Percentiles rank a stretch among this genome's conserved stretches.
These are phyloP conservation scores for Wickerhamia fluorescens DNA, from an alignment of 805 yeast genomes.

Conservation along the genomic window DNA sequence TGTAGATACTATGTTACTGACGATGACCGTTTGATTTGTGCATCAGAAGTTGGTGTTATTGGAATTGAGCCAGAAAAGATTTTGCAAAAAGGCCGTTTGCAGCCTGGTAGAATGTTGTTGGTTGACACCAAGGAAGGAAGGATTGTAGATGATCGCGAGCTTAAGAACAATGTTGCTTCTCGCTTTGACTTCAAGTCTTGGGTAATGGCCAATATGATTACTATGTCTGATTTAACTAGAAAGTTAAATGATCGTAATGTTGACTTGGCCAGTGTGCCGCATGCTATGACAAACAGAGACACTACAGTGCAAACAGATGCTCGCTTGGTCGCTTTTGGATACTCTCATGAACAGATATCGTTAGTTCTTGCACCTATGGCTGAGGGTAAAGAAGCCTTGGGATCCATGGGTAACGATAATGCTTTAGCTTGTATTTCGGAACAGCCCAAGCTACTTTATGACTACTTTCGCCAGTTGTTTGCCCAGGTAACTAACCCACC, in stretches of 20 bases:
- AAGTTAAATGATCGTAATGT: conserved; percentile 44
- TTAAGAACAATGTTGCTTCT: conserved; percentile 71
- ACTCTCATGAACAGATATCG: conserved; percentile 88
- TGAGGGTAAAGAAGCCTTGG: conserved; percentile 88
- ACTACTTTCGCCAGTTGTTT: conserved; percentile 90
- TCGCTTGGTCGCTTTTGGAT: conserved; percentile 78
- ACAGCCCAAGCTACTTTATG: conserved; percentile 85
- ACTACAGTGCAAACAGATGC: conserved; percentile 70
- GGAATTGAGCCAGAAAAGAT: conserved; percentile 78
- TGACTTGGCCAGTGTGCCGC: conserved; percentile 9
- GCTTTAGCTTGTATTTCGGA: conserved; percentile 92
- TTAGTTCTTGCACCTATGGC: conserved; percentile 92
- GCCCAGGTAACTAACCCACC: conserved; percentile 99
- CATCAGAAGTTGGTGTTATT: conserved; percentile 96
- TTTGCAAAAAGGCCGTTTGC: conserved; percentile 85
- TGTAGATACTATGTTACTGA: conserved; percentile 94
- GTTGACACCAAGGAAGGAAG: conserved; percentile 92
- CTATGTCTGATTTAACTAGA: conserved; percentile 64
- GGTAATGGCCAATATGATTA: conserved; percentile 80
- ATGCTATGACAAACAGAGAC: conserved; percentile 1
- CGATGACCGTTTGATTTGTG: conserved; percentile 94
- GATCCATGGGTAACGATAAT: conserved; percentile 98
- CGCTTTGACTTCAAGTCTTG: conserved; percentile 91
- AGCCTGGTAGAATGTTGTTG: conserved; percentile 92
- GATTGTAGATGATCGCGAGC: conserved; percentile 87